Conservation (phyloP, 2,329 filamentous ascomycete species). For the Scortechinia acanthostroma region DNA sequence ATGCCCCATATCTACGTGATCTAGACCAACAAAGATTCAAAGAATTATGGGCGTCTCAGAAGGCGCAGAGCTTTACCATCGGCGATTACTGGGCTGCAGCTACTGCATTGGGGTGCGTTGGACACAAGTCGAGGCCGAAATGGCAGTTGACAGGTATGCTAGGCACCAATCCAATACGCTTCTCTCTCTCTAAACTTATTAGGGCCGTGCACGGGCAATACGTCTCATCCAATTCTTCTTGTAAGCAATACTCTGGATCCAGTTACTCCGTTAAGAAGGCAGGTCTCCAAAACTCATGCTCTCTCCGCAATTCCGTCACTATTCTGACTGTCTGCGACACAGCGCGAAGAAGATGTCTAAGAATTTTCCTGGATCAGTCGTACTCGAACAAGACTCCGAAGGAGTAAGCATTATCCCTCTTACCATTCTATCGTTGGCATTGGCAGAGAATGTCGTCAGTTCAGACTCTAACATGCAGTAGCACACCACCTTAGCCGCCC, state of each 20-base stretch:
- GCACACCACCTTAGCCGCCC: slow-evolving; percentile 10
- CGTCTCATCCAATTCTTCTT: slow-evolving; percentile 6
- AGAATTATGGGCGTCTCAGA: not conserved
- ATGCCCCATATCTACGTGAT: not conserved
- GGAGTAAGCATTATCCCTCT: slow-evolving; percentile 16
- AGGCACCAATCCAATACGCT: not conserved
- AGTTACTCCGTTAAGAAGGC: slow-evolving; percentile 7
- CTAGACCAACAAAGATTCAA: not conserved
- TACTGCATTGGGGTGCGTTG: slow-evolving; percentile 21
- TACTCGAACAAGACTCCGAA: slow-evolving; percentile 33
- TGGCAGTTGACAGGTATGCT: slow-evolving; percentile 23
- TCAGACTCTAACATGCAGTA: not conserved
- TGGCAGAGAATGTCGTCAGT: not conserved
- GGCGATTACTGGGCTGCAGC: slow-evolving; percentile 28
- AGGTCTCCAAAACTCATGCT: not conserved
- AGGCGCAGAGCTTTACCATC: slow-evolving; percentile 13
- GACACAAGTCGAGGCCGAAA: slow-evolving; percentile 21
- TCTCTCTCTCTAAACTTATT: not conserved
- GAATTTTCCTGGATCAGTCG: slow-evolving; percentile 28
- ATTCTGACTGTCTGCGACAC: too few relatives aligned
- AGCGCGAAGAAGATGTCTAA: slow-evolving; percentile 18
- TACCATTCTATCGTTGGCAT: not conserved
- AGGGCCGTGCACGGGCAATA: not conserved
- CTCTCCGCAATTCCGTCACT: too few relatives aligned
- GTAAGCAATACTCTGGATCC: slow-evolving; percentile 3